Percentiles rank a stretch among this genome's conserved stretches.
Evolutionary conservation across 345 rosid species (phyloP).

Genomic region (Salix brachista): DNA sequence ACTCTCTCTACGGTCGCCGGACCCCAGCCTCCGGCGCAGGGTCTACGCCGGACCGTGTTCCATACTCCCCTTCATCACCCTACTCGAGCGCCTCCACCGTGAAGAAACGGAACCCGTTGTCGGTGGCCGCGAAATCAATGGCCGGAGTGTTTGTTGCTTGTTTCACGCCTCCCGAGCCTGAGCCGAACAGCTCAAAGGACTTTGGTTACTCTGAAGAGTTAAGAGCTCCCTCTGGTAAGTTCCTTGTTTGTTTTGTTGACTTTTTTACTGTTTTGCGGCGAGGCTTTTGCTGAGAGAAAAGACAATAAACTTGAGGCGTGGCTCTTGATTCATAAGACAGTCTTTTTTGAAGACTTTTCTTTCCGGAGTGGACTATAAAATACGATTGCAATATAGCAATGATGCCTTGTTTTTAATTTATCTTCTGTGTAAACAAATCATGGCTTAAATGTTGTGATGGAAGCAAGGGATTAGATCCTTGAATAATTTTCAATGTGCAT

Average conservation of each 20-base stretch:
- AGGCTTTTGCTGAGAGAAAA: not conserved
- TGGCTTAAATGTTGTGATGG: not conserved
- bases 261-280: not conserved
- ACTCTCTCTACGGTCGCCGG: conserved; percentile 33
- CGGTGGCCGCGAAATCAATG: conserved; percentile 41
- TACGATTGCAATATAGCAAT: not conserved
- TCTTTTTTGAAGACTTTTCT: not conserved
- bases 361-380: not conserved
- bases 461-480: not conserved
- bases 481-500: not conserved
- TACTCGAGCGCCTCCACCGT: conserved; percentile 36
- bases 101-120: conserved; percentile 34
- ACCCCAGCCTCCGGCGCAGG: conserved; percentile 31
- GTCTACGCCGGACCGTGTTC: conserved; percentile 36
- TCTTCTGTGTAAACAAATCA: not conserved
- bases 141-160: conserved; percentile 57
- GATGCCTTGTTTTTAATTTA: not conserved
- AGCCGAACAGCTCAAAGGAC: conserved; percentile 27
- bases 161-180: conserved; percentile 67
- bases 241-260: not conserved
- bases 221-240: conserved; percentile 35
- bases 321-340: not conserved
- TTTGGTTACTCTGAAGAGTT: conserved; percentile 33
- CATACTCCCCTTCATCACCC: conserved; percentile 30
- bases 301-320: not conserved